Conservation (phyloP, 495 filamentous ascomycete genomes). For the Peziza echinospora region DNA sequence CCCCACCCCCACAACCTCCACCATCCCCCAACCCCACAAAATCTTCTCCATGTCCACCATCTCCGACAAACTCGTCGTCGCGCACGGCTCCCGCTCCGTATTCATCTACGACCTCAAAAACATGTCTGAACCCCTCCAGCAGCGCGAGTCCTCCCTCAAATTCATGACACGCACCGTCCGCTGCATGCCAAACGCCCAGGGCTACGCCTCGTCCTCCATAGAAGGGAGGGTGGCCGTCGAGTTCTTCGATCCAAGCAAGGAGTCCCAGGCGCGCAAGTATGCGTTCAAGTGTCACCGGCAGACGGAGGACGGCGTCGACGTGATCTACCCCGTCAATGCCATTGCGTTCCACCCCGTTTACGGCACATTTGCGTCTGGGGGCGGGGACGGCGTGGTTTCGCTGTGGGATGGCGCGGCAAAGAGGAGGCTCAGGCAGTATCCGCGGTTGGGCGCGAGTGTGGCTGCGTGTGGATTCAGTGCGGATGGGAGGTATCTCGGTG, state of each 20-base stretch:
- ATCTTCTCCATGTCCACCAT: conserved; percentile 65
- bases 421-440: conserved; percentile 75
- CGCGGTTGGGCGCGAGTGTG: conserved; percentile 56
- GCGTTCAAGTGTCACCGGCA: conserved; percentile 97
- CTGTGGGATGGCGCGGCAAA: conserved; percentile 90
- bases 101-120: conserved; percentile 78
- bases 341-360: conserved; percentile 77
- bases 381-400: conserved; percentile 84
- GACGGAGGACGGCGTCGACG: conserved; percentile 45
- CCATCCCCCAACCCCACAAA: conserved; percentile 54
- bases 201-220: conserved; percentile 72
- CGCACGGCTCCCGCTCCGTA: conserved; percentile 77
- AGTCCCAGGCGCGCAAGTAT: conserved; percentile 79
- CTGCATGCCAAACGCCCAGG: conserved; percentile 91
- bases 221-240: conserved; percentile 90
- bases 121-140: conserved; percentile 64
- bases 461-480: conserved; percentile 52
- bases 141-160: conserved; percentile 74
- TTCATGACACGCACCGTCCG: conserved; percentile 84
- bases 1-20: conserved; percentile 26
- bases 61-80: conserved; percentile 68
- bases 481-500: conserved; percentile 63
- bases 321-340: conserved; percentile 90
- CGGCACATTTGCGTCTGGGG: conserved; percentile 82
- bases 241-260: conserved; percentile 76